Conservation (phyloP, 768 basidiomycete species). For the Leucosporidium yakuticum region DNA sequence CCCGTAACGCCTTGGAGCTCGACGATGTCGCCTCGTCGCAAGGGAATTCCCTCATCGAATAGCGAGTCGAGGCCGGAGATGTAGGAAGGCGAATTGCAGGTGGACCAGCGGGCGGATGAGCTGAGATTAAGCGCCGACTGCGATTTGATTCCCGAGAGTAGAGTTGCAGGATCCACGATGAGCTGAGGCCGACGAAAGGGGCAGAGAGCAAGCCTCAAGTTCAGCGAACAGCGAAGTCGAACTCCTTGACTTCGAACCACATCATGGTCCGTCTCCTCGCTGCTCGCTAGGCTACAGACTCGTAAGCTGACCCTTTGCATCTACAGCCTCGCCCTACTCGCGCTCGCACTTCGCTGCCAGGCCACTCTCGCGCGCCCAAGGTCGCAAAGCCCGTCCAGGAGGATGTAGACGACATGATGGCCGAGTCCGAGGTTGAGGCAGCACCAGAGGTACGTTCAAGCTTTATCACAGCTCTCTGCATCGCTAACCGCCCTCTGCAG, state of each 20-base stretch:
- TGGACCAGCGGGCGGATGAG: too few relatives aligned
- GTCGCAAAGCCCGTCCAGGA: background rate
- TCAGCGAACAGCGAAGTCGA: background rate
- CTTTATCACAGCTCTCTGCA: too few relatives aligned
- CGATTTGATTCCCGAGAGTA: too few relatives aligned
- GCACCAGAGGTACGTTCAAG: background rate
- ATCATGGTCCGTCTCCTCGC: background rate
- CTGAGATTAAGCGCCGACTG: too few relatives aligned
- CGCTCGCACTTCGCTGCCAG: slow-evolving; percentile 28
- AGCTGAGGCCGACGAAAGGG: slow-evolving; percentile 46
- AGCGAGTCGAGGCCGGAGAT: too few relatives aligned
- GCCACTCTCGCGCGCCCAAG: slow-evolving; percentile 13
- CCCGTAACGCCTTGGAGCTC: too few relatives aligned
- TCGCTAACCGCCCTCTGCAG: too few relatives aligned
- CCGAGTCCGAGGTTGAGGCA: background rate
- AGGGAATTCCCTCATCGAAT: too few relatives aligned
- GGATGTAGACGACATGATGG: background rate
- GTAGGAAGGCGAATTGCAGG: too few relatives aligned
- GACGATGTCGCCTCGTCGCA: too few relatives aligned
- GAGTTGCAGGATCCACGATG: slow-evolving; percentile 42
- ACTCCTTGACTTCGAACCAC: background rate
- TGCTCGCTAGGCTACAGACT: background rate
- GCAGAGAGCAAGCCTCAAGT: background rate
- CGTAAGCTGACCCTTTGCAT: background rate
- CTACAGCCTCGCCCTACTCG: slow-evolving; percentile 20